Conservation (phyloP, 75 land plant species). For the Picea sitchensis region DNA sequence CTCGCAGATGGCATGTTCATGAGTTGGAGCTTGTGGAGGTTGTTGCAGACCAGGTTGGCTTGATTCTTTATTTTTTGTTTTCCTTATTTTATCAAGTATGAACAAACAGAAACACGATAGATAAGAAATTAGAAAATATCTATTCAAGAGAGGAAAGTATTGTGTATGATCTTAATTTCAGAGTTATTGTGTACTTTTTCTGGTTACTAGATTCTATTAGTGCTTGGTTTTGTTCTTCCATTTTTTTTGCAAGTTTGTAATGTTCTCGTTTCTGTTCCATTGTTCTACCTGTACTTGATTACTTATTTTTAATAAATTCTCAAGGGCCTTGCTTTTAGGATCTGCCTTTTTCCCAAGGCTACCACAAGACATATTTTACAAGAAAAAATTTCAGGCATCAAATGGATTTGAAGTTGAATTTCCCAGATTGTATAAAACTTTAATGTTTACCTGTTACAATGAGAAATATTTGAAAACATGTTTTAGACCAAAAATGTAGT, state of each 20-base stretch:
- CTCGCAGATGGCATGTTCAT: slow-evolving; percentile 82
- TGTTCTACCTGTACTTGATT: not conserved
- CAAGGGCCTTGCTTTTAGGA: not conserved
- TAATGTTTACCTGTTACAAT: not conserved
- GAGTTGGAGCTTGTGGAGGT: slow-evolving; percentile 93
- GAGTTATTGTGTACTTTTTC: not conserved
- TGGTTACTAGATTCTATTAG: not conserved
- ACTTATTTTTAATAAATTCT: not conserved
- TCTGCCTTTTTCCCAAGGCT: not conserved
- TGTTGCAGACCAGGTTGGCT: slow-evolving; percentile 87
- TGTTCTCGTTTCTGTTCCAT: not conserved
- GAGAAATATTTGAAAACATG: not conserved
- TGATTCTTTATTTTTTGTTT: not conserved
- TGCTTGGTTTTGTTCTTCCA: not conserved
- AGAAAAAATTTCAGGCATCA: not conserved
- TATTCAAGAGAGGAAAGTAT: not conserved
- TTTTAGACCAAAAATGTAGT: not conserved
- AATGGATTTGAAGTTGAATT: not conserved
- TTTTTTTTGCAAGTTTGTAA: not conserved
- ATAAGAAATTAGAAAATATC: not conserved
- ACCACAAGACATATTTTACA: not conserved
- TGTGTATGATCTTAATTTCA: not conserved
- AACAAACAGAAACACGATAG: too few species aligned
- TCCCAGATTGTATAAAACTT: not conserved
- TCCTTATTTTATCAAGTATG: not conserved